A percentile compares a stretch with the other conserved stretches of the same genome.
Evolutionary conservation across 2,329 filamentous ascomycete species (phyloP).

Genomic region (Alternaria rosae): DNA sequence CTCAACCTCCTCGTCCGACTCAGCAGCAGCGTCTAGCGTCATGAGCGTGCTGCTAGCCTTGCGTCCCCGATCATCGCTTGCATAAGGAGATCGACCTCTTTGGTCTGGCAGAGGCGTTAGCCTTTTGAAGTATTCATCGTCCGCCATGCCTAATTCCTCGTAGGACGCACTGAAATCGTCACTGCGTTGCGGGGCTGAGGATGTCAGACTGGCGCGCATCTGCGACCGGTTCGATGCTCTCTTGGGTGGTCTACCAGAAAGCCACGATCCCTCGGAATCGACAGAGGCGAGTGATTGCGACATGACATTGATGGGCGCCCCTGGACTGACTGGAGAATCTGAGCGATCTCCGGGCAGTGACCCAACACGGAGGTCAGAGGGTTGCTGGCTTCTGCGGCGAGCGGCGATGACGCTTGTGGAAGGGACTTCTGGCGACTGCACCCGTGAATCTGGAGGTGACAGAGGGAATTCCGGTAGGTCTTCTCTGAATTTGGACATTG

Average conservation of each 20-base stretch:
- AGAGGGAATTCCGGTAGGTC: slow-evolving; percentile 86
- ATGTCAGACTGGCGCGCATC: slow-evolving; percentile 57
- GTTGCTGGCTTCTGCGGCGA: slow-evolving; percentile 48
- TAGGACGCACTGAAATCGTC: slow-evolving; percentile 67
- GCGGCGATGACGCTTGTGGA: slow-evolving; percentile 51
- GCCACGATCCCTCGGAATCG: slow-evolving; percentile 95
- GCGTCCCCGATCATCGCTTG: slow-evolving; percentile 33
- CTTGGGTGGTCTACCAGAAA: slow-evolving; percentile 74
- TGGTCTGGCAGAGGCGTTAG: slow-evolving; percentile 59
- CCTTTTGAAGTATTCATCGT: slow-evolving; percentile 77
- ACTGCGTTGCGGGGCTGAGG: slow-evolving; percentile 51
- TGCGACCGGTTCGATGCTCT: slow-evolving; percentile 55
- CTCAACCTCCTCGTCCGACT: slow-evolving; percentile 52
- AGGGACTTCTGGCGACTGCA: slow-evolving; percentile 78
- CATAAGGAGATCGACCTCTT: slow-evolving; percentile 39
- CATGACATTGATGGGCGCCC: slow-evolving; percentile 52
- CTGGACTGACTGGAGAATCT: slow-evolving; percentile 53
- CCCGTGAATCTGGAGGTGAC: slow-evolving; percentile 82
- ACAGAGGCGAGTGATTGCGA: slow-evolving; percentile 92
- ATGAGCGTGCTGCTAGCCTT: slow-evolving; percentile 58
- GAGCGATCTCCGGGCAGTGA: slow-evolving; percentile 44
- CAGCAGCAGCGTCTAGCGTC: slow-evolving; percentile 43
- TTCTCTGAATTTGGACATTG: slow-evolving; percentile 89
- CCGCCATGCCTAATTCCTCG: slow-evolving; percentile 70
- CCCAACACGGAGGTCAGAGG: slow-evolving; percentile 44